These are phyloP conservation scores for Naganishia liquefaciens DNA, from an alignment of 1,284 basidiomycete genomes.

Conservation along the genomic window DNA sequence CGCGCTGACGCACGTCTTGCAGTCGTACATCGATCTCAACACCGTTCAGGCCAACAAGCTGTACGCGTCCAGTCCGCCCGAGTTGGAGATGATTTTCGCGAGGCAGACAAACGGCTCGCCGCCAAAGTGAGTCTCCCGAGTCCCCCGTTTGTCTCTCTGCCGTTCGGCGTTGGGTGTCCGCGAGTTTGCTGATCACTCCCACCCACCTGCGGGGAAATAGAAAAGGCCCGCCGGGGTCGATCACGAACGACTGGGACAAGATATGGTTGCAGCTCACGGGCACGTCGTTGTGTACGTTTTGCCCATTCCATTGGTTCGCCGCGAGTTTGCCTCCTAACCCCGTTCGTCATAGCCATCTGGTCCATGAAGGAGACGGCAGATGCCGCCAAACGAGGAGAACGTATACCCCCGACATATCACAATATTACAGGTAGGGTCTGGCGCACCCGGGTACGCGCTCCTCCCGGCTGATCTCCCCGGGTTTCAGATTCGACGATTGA, in stretches of 20 bases:
- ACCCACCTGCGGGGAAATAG: slow-evolving; percentile 71
- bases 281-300: slow-evolving; percentile 70
- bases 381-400: slow-evolving; percentile 50
- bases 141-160: background rate
- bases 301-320: background rate
- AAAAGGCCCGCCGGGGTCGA: slow-evolving; percentile 74
- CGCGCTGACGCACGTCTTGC: slow-evolving; percentile 41
- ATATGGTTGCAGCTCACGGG: slow-evolving; percentile 93
- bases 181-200: slow-evolving; percentile 80
- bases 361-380: slow-evolving; percentile 55
- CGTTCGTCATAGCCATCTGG: slow-evolving; percentile 47
- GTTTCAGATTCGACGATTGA: slow-evolving; percentile 61
- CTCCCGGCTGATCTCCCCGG: too few relatives aligned
- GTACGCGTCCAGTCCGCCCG: slow-evolving; percentile 54
- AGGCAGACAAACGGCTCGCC: slow-evolving; percentile 52
- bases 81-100: slow-evolving; percentile 54
- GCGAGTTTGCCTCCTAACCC: background rate
- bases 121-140: slow-evolving; percentile 51
- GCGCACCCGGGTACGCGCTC: too few relatives aligned
- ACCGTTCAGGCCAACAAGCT: slow-evolving; percentile 52
- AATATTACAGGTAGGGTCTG: slow-evolving; percentile 59
- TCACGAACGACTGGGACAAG: slow-evolving; percentile 83
- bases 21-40: slow-evolving; percentile 51
- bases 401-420: slow-evolving; percentile 51
- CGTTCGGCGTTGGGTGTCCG: slow-evolving; percentile 54